phyloP scores from a whole-genome alignment of 352 stramenopile species.

The Phytophthora tubulina region DNA sequence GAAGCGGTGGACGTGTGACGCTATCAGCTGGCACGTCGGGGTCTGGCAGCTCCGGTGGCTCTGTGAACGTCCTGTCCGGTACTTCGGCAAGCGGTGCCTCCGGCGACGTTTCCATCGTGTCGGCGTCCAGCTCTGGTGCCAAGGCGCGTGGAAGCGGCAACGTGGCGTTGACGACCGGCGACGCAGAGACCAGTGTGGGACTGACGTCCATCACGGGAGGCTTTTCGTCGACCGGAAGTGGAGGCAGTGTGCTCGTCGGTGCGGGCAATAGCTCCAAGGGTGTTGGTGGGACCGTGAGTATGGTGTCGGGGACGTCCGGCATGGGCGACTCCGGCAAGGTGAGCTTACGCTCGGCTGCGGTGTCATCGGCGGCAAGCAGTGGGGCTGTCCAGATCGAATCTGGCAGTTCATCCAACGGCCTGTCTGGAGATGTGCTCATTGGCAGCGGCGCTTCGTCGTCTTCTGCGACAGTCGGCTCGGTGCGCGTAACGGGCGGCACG shows the following conservation, averaged over 20 bases:
- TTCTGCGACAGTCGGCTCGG: conserved; percentile 19
- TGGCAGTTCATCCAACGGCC: conserved; percentile 20
- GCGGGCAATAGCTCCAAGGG: conserved; percentile 26
- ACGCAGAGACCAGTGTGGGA: conserved; percentile 32
- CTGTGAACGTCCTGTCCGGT: conserved; percentile 25
- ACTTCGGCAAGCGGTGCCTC: conserved; percentile 17
- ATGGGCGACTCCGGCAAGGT: conserved; percentile 27
- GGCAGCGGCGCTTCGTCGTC: conserved; percentile 26
- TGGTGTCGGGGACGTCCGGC: conserved; percentile 32
- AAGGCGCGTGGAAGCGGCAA: conserved; percentile 34
- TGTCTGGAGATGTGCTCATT: conserved; percentile 26
- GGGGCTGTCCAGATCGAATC: conserved; percentile 28
- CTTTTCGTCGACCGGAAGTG: conserved; percentile 25
- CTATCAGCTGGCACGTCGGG: conserved; percentile 23
- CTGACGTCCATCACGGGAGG: conserved; percentile 32
- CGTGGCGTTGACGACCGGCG: conserved; percentile 31
- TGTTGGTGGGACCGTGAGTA: conserved; percentile 28
- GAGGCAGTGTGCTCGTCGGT: conserved; percentile 26
- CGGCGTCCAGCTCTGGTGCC: conserved; percentile 13
- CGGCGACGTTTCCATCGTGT: conserved; percentile 27
- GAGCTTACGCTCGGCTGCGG: conserved; percentile 24
- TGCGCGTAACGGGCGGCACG: conserved; percentile 19
- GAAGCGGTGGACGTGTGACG: conserved; percentile 30
- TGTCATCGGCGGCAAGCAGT: conserved; percentile 28
- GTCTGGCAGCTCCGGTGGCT: conserved; percentile 23